Percentiles rank a stretch among this genome's conserved stretches.
These are phyloP conservation scores for Sicyos baderoa DNA, from an alignment of 306 rosid species.

Conservation along the genomic window DNA sequence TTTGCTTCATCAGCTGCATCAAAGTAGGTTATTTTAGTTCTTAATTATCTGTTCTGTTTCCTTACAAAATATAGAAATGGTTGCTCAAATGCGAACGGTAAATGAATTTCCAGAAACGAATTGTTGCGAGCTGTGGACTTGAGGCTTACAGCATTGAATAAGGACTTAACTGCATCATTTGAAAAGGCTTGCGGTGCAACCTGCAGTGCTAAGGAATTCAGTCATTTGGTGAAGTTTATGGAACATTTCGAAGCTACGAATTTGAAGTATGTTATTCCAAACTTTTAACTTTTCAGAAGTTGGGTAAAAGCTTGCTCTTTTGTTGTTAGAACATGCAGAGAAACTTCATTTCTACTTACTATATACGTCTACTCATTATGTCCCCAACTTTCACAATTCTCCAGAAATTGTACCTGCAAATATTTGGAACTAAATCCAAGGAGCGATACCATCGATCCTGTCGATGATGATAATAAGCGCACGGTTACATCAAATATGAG, in stretches of 20 bases:
- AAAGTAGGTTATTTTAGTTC: slow-evolving; percentile 50
- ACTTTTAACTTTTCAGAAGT: too few relatives aligned
- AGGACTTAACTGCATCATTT: slow-evolving; percentile 44
- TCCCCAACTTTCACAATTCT: slow-evolving; percentile 1
- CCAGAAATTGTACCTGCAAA: slow-evolving; percentile 55
- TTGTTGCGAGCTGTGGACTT: slow-evolving; percentile 84
- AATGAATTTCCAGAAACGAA: slow-evolving; percentile 57
- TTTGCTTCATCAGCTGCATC: slow-evolving; percentile 54
- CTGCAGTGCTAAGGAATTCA: slow-evolving; percentile 43
- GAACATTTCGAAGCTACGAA: slow-evolving; percentile 55
- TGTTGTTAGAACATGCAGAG: neutral
- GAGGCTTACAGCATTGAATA: slow-evolving; percentile 64
- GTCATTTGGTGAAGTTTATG: neutral
- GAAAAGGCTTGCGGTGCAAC: slow-evolving; percentile 36
- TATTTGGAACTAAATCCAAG: slow-evolving; percentile 40
- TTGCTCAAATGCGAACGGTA: slow-evolving; percentile 22
- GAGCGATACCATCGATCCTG: slow-evolving; percentile 18
- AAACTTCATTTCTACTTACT: neutral
- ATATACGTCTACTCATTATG: neutral
- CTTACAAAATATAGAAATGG: slow-evolving; percentile 23
- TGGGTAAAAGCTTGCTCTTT: neutral
- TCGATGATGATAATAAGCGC: slow-evolving; percentile 32
- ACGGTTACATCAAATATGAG: neutral
- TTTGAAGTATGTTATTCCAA: slow-evolving; percentile 52
- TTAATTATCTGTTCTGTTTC: neutral